Percentiles rank a stretch among this genome's conserved stretches.
These are phyloP conservation scores for Hypoxylon sp. DNA, from an alignment of 2,329 filamentous ascomycete species.

Conservation along the genomic window DNA sequence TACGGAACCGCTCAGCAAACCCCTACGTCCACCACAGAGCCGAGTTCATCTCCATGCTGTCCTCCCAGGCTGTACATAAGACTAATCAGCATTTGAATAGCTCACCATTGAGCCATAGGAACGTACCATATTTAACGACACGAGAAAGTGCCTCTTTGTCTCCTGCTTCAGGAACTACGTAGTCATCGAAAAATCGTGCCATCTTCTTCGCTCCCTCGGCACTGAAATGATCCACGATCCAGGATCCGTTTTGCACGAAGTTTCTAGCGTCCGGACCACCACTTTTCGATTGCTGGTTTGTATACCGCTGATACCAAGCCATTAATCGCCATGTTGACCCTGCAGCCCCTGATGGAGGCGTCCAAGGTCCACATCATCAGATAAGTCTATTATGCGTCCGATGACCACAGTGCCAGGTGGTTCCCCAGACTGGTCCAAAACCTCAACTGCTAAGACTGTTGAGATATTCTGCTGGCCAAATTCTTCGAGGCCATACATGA, in stretches of 20 bases:
- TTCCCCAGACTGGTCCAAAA: background rate
- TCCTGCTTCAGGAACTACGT: background rate
- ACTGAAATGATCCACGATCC: conserved; percentile 9
- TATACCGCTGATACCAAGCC: conserved; percentile 9
- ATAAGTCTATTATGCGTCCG: background rate
- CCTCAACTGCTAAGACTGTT: background rate
- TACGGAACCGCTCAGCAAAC: conserved; percentile 3
- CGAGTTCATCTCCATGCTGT: conserved; percentile 8
- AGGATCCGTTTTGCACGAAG: conserved; percentile 4
- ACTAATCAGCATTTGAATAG: background rate
- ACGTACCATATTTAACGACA: conserved; percentile 1
- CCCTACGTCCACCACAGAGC: conserved; percentile 1
- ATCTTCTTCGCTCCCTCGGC: conserved; percentile 3
- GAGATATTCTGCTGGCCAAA: conserved; percentile 7
- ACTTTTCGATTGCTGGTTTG: background rate
- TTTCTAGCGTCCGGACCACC: background rate
- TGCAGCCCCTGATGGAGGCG: background rate
- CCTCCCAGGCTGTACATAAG: background rate
- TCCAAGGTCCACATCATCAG: background rate
- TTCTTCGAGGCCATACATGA: conserved; percentile 6
- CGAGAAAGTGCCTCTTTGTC: conserved; percentile 2
- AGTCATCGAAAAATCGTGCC: conserved; percentile 1
- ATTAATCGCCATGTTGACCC: background rate
- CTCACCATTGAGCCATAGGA: background rate
- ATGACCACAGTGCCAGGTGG: background rate